phyloP scores from a whole-genome alignment of 202 grass and related monocot genomes.

The Digitaria exilis region DNA sequence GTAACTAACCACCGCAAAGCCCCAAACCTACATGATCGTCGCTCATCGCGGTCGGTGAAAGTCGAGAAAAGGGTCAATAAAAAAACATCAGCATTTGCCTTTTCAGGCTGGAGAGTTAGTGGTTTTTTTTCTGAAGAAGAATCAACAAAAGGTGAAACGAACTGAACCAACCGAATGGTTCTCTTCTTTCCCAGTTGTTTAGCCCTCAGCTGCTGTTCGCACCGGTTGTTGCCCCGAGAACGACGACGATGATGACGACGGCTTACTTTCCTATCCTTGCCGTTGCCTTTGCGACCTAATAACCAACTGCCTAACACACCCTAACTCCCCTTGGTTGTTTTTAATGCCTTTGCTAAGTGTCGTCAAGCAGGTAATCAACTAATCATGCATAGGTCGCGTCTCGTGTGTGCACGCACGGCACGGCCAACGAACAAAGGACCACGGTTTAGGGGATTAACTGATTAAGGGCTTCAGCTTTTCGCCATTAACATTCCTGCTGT shows the following conservation, averaged over 20 bases:
- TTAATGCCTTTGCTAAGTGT: neutral
- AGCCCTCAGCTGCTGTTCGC: neutral
- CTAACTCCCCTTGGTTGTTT: neutral
- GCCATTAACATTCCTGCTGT: neutral
- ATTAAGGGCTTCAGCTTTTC: neutral
- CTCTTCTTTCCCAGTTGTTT: neutral
- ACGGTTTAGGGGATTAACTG: neutral
- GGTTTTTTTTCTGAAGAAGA: neutral
- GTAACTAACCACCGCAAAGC: slow-evolving; percentile 18
- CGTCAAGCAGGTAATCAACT: slow-evolving; percentile 20
- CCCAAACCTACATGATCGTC: neutral
- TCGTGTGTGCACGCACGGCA: slow-evolving; percentile 18
- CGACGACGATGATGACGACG: slow-evolving; percentile 19
- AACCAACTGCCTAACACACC: slow-evolving; percentile 16
- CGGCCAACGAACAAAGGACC: neutral
- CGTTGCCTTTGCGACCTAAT: slow-evolving; percentile 26
- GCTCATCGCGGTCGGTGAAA: slow-evolving; percentile 23
- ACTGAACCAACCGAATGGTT: slow-evolving; percentile 4
- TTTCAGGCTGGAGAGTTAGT: slow-evolving; percentile 37
- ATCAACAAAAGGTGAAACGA: slow-evolving; percentile 23
- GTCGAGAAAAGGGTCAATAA: neutral
- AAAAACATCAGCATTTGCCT: neutral
- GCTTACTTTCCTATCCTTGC: slow-evolving; percentile 19
- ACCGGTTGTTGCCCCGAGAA: slow-evolving; percentile 37
- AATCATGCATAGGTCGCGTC: neutral